Conservation (phyloP, 441 rosid genomes). For the Oxalis stricta region DNA sequence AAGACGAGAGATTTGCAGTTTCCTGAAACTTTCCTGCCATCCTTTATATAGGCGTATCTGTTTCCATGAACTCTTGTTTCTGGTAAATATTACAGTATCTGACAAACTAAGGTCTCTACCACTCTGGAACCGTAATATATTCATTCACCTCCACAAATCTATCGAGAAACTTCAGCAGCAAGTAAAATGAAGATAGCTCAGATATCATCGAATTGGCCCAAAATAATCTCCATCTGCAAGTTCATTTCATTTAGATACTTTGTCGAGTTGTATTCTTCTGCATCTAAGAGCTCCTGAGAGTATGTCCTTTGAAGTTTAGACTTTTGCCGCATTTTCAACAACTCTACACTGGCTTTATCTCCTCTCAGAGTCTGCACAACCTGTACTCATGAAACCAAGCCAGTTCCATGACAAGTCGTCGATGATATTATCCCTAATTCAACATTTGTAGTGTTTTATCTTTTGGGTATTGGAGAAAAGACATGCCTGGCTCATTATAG, state of each 20-base stretch:
- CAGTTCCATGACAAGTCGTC: too few species aligned
- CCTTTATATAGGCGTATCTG: too few species aligned
- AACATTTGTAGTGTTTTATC: too few species aligned
- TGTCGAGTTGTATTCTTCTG: slow-evolving; percentile 67
- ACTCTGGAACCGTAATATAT: too few species aligned
- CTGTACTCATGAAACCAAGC: slow-evolving; percentile 18
- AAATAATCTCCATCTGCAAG: slow-evolving; percentile 44
- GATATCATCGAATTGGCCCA: slow-evolving; percentile 14
- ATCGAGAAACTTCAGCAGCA: background rate
- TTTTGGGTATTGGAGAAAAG: too few species aligned
- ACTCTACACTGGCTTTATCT: slow-evolving; percentile 26
- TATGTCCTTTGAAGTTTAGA: slow-evolving; percentile 40
- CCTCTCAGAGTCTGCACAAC: slow-evolving; percentile 50
- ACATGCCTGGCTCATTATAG: slow-evolving; percentile 76
- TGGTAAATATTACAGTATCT: too few species aligned
- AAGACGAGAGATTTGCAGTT: too few species aligned
- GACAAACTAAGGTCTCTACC: too few species aligned
- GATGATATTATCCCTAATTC: too few species aligned
- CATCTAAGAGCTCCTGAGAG: slow-evolving; percentile 60
- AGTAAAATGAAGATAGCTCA: background rate
- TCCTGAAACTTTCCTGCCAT: too few species aligned
- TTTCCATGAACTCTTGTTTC: too few species aligned
- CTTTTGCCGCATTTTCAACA: slow-evolving; percentile 18
- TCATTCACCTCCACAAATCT: background rate
- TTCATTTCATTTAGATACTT: slow-evolving; percentile 40